A percentile compares a stretch with the other conserved stretches of the same genome.
These are phyloP conservation scores for Boletus sp. DNA, from an alignment of 768 basidiomycete species.

Conservation along the genomic window DNA sequence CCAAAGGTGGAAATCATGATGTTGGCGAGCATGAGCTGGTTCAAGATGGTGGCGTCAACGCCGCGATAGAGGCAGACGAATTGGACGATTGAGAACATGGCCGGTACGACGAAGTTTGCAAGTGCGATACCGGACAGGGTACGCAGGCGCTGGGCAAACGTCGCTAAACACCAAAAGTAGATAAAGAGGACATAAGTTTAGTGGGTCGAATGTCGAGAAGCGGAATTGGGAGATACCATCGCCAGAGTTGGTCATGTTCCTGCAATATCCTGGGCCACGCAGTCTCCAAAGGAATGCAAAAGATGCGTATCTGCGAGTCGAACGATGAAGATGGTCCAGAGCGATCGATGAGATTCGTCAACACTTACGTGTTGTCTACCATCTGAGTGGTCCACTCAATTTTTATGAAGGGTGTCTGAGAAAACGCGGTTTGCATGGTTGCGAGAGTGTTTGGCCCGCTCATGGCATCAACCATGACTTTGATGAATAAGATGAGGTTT, in stretches of 20 bases:
- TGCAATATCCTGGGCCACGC: background rate
- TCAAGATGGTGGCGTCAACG: background rate
- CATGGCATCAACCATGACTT: slow-evolving; percentile 9
- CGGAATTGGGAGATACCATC: background rate
- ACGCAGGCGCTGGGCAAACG: slow-evolving; percentile 24
- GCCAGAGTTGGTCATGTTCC: background rate
- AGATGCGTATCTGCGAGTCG: slow-evolving; percentile 7
- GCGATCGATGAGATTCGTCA: background rate
- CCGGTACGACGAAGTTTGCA: slow-evolving; percentile 34
- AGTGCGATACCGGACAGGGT: slow-evolving; percentile 31
- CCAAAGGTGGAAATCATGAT: slow-evolving; percentile 13
- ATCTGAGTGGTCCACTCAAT: slow-evolving; percentile 33
- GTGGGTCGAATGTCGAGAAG: background rate
- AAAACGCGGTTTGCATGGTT: slow-evolving; percentile 6
- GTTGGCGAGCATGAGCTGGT: slow-evolving; percentile 5
- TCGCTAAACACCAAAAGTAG: background rate
- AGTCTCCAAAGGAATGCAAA: slow-evolving; percentile 13
- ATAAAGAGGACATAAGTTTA: background rate
- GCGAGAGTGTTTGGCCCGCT: slow-evolving; percentile 3
- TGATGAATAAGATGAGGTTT: slow-evolving; percentile 25
- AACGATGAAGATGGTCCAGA: background rate
- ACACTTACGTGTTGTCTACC: slow-evolving; percentile 26
- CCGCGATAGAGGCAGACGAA: slow-evolving; percentile 5
- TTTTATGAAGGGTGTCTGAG: slow-evolving; percentile 24
- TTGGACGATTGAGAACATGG: slow-evolving; percentile 29